Evolutionary conservation across 2,329 filamentous ascomycete genomes (phyloP).

Genomic region (Hymenoscyphus linearis): DNA sequence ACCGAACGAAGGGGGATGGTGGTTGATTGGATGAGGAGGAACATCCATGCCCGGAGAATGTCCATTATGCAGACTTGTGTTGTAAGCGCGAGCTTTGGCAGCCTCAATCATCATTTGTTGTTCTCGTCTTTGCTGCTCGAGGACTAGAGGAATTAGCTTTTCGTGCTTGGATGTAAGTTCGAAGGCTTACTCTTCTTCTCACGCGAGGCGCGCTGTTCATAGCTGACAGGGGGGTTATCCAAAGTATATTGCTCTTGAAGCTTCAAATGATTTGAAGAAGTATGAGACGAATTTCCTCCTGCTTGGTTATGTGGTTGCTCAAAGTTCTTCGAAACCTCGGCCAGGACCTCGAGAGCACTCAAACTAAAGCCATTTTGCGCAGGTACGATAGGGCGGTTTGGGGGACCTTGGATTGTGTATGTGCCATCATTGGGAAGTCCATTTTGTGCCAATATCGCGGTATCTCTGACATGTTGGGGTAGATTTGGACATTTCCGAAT

Average conservation of each 20-base stretch:
- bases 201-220: constrained; percentile 37
- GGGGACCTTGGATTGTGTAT: constrained; percentile 16
- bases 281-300: not conserved
- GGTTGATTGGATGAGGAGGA: not conserved
- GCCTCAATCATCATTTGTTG: not conserved
- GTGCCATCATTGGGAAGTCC: constrained; percentile 51
- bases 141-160: not conserved
- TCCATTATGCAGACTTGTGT: not conserved
- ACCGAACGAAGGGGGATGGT: not conserved
- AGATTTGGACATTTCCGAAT: constrained; percentile 83
- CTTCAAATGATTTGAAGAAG: constrained; percentile 38
- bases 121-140: not conserved
- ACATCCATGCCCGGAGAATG: not conserved
- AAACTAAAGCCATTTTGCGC: constrained; percentile 51
- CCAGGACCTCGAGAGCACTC: constrained; percentile 79
- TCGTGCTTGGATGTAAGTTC: not conserved
- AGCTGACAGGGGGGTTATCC: constrained; percentile 49
- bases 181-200: constrained; percentile 36
- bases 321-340: constrained; percentile 68
- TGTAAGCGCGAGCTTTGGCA: not conserved
- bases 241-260: constrained; percentile 55
- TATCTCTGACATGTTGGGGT: constrained; percentile 67
- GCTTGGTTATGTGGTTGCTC: constrained; percentile 41
- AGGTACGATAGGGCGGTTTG: constrained; percentile 19
- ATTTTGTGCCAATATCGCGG: constrained; percentile 67